phyloP scores from a whole-genome alignment of 1,139 yeast species.

The Blastobotrys elegans region DNA sequence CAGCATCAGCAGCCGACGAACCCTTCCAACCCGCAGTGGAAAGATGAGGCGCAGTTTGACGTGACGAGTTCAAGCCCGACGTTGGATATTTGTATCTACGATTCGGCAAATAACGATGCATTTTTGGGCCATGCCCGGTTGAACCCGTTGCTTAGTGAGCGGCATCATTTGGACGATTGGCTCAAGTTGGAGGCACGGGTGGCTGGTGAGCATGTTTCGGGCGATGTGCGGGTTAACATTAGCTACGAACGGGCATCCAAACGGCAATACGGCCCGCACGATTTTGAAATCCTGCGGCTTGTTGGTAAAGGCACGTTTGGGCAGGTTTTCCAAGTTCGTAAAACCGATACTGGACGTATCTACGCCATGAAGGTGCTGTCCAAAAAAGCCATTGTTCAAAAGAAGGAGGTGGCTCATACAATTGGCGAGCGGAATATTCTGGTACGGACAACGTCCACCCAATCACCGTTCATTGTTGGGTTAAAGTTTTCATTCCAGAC shows the following conservation, averaged over 20 bases:
- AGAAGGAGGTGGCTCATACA: slow-evolving; percentile 96
- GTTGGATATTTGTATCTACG: slow-evolving; percentile 83
- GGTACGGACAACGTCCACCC: slow-evolving; percentile 78
- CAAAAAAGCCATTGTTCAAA: slow-evolving; percentile 89
- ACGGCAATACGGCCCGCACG: slow-evolving; percentile 85
- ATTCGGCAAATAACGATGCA: slow-evolving; percentile 72
- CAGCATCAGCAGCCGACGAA: neutral
- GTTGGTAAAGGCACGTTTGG: slow-evolving; percentile 98
- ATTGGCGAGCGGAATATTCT: slow-evolving; percentile 93
- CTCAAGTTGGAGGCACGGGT: slow-evolving; percentile 65
- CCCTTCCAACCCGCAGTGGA: slow-evolving; percentile 48
- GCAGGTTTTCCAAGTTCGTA: slow-evolving; percentile 91
- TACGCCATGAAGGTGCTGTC: slow-evolving; percentile 97
- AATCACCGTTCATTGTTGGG: slow-evolving; percentile 89
- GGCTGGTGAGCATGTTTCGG: slow-evolving; percentile 70
- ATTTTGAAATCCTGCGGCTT: slow-evolving; percentile 83
- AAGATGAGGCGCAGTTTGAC: slow-evolving; percentile 87
- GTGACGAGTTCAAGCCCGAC: slow-evolving; percentile 71
- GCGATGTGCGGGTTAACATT: slow-evolving; percentile 70
- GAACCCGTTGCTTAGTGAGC: slow-evolving; percentile 55
- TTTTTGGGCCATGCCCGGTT: slow-evolving; percentile 82
- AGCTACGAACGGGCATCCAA: slow-evolving; percentile 66
- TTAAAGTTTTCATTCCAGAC: slow-evolving; percentile 94
- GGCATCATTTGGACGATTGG: slow-evolving; percentile 56
- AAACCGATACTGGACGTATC: slow-evolving; percentile 79